phyloP scores from a whole-genome alignment of 352 stramenopile species.

The Elongisporangium undulatum region DNA sequence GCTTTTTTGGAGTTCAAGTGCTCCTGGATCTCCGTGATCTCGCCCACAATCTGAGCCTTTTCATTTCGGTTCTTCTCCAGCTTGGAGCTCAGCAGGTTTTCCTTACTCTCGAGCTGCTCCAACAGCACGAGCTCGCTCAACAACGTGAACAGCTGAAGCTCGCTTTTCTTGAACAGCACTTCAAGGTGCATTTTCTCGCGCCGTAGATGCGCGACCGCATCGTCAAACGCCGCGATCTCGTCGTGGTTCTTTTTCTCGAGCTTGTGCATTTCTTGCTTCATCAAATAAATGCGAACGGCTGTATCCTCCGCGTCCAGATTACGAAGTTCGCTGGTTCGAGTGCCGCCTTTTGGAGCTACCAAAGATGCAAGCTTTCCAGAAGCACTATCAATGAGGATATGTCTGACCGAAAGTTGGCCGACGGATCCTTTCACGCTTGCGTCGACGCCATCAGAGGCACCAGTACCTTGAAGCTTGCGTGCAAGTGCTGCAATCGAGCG shows the following conservation, averaged over 20 bases:
- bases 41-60: conserved; percentile 79
- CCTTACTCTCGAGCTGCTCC: conserved; percentile 89
- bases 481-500: conserved; percentile 26
- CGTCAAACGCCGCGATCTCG: conserved; percentile 80
- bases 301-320: conserved; percentile 45
- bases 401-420: conserved; percentile 1
- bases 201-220: conserved; percentile 85
- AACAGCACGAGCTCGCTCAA: conserved; percentile 84
- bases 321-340: conserved; percentile 1
- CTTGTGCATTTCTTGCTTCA: conserved; percentile 58
- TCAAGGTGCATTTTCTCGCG: conserved; percentile 81
- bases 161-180: conserved; percentile 86
- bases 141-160: conserved; percentile 87
- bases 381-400: conserved; percentile 7
- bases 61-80: conserved; percentile 81
- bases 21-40: conserved; percentile 76
- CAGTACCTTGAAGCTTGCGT: conserved; percentile 16
- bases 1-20: conserved; percentile 67
- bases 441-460: background rate
- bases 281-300: conserved; percentile 39
- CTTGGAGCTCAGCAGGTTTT: conserved; percentile 85
- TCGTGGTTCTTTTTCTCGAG: conserved; percentile 66
- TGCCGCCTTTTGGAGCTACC: background rate
- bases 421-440: background rate
- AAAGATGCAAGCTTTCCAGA: background rate